Evolutionary conservation across 1,139 yeast species (phyloP), one percentile per base, ranked within the genome.

Genomic region (Pichia sp.): DNA sequence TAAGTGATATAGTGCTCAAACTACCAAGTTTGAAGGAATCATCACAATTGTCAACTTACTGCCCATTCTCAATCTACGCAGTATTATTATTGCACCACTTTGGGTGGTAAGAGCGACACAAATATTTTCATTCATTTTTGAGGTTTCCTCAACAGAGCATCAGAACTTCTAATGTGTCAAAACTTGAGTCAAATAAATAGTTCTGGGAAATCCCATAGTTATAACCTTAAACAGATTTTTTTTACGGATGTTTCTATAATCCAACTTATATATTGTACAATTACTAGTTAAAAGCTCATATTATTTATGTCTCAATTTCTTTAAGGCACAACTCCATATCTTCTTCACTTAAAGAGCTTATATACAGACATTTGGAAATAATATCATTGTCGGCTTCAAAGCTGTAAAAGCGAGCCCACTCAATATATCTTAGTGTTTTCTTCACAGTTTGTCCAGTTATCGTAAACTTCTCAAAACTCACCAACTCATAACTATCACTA

Each of bases 351-450:
- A 90, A 74, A 1, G 93, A 79, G 62, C 87, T 84, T 58, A 90
- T 79, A 70, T 90, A 90, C 47, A 90, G 77, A 70, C 97, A 90
- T 67, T 85, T 89, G 54, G 96, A 86, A 57, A 90, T 71, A 36
- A 90, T 70, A 55, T 87, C 92, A 8, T 79, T 77, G 55, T 84
- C 69, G 15, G 79, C 68, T 41, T 72, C 68, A 54, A 76, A 69
- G 34, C 68, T 62, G 72, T 88, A 90, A 59, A 85, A 76, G 51
- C 78, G 76, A 0, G 95, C 82, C 95, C 96, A 89, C 66, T 89
- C 96, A 54, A 90, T 87, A 65, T 89, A 81, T 67, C 88, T 90
- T 47, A 92, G 79, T 56, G 92, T 78, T 7, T 87, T 82, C 67
- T 87, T 87, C 47, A 90, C 92, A 51, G 90, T 84, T 57, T 82